A percentile compares a stretch with the other conserved stretches of the same genome.
phyloP scores from a whole-genome alignment of 352 stramenopile species.

The Globisporangium okanoganense region DNA sequence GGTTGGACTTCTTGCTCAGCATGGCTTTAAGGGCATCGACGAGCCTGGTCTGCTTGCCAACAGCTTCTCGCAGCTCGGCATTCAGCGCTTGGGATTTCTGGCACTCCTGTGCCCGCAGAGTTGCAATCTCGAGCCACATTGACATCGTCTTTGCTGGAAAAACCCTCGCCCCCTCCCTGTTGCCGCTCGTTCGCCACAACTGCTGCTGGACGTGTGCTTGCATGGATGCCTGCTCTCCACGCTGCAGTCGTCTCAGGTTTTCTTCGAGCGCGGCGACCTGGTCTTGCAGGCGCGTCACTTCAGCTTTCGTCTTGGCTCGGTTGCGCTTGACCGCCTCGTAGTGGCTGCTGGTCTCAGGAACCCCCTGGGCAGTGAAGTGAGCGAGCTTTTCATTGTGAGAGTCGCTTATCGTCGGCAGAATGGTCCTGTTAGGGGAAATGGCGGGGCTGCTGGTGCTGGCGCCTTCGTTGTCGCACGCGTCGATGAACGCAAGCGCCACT shows the following conservation, averaged over 20 bases:
- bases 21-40: conserved; percentile 35
- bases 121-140: conserved; percentile 38
- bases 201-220: background rate
- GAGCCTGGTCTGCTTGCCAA: conserved; percentile 35
- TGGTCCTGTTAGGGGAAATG: too few species aligned
- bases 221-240: background rate
- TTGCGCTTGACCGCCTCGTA: background rate
- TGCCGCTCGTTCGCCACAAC: background rate
- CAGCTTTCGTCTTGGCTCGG: conserved; percentile 9
- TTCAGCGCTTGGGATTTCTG: conserved; percentile 39
- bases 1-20: conserved; percentile 19
- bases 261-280: conserved; percentile 2
- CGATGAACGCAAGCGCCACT: conserved; percentile 38
- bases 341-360: background rate
- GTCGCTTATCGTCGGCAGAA: too few species aligned
- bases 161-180: background rate
- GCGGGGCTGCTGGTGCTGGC: background rate
- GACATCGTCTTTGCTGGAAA: conserved; percentile 11
- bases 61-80: conserved; percentile 29
- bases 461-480: conserved; percentile 22
- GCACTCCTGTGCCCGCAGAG: conserved; percentile 31
- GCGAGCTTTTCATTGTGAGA: too few species aligned
- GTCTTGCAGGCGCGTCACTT: background rate
- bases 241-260: background rate
- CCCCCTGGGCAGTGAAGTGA: too few species aligned